These are phyloP conservation scores for Phlegmacium glaucopus DNA, from an alignment of 768 basidiomycete genomes.

Conservation along the genomic window DNA sequence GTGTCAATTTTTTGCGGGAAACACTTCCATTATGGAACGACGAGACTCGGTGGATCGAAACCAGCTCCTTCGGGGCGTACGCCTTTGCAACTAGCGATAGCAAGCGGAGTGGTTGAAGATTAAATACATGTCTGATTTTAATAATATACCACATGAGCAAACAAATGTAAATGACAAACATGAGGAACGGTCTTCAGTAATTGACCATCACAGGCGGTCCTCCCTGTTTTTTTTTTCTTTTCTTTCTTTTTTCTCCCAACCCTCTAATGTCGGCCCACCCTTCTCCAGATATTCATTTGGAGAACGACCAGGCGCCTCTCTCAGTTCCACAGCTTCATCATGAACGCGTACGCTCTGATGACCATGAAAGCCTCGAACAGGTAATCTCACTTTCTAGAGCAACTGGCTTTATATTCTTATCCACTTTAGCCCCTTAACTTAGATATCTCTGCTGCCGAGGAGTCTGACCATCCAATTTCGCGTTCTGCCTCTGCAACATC, in stretches of 20 bases:
- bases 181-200: conserved; percentile 26
- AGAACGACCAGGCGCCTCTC: conserved; percentile 30
- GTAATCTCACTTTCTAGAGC: conserved; percentile 18
- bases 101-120: conserved; percentile 21
- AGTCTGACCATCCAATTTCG: conserved; percentile 45
- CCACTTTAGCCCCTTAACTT: conserved; percentile 41
- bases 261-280: conserved; percentile 41
- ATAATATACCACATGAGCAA: conserved; percentile 25
- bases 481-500: conserved; percentile 76
- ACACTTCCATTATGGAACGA: conserved; percentile 30
- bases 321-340: conserved; percentile 39
- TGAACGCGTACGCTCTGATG: conserved; percentile 28
- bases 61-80: conserved; percentile 31
- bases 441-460: conserved; percentile 42
- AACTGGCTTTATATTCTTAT: conserved; percentile 14
- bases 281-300: conserved; percentile 22
- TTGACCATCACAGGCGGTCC: conserved; percentile 12
- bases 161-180: conserved; percentile 34
- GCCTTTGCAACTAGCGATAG: conserved; percentile 34
- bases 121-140: conserved; percentile 10
- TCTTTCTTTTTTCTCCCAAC: conserved; percentile 10
- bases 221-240: conserved; percentile 15
- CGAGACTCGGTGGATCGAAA: conserved; percentile 30
- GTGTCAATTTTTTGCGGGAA: conserved; percentile 30
- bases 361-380: conserved; percentile 18